phyloP scores from a whole-genome alignment of 2,329 filamentous ascomycete genomes.

The Stachybotrys chartarum region DNA sequence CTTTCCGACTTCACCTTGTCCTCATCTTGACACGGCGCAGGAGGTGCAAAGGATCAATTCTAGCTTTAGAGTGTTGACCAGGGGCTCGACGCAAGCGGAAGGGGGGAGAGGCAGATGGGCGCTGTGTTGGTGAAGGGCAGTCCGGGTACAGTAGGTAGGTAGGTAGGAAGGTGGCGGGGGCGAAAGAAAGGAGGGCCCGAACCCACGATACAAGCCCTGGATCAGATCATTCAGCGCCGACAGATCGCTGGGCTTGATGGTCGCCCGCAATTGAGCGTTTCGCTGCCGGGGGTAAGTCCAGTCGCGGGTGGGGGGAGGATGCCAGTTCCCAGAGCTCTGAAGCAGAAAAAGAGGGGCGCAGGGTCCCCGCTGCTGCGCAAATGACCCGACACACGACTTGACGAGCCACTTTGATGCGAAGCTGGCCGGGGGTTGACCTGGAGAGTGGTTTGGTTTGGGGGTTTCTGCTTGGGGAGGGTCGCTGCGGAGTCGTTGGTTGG shows the following conservation, averaged over 20 bases:
- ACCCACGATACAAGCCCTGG: not conserved
- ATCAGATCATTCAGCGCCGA: not conserved
- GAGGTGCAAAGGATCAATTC: not conserved
- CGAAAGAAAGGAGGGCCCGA: not conserved
- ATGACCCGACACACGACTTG: not conserved
- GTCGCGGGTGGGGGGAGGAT: too few species aligned
- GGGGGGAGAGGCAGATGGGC: not conserved
- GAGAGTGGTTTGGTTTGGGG: not conserved
- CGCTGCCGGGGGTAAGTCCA: too few species aligned
- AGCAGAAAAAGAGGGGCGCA: not conserved
- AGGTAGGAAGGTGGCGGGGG: not conserved
- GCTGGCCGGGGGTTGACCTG: too few species aligned
- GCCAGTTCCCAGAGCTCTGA: not conserved
- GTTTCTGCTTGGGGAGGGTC: not conserved
- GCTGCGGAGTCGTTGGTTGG: not conserved
- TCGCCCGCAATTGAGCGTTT: too few species aligned
- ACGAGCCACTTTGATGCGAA: not conserved
- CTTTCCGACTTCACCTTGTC: not conserved
- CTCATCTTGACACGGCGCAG: not conserved
- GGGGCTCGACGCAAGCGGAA: not conserved
- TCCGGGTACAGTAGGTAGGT: not conserved
- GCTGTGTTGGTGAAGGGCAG: not conserved
- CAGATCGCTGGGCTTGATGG: not conserved
- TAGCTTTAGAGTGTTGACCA: not conserved
- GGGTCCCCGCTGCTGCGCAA: not conserved